Conservation (phyloP, 352 stramenopile species). For the Phytophthora pisi region DNA sequence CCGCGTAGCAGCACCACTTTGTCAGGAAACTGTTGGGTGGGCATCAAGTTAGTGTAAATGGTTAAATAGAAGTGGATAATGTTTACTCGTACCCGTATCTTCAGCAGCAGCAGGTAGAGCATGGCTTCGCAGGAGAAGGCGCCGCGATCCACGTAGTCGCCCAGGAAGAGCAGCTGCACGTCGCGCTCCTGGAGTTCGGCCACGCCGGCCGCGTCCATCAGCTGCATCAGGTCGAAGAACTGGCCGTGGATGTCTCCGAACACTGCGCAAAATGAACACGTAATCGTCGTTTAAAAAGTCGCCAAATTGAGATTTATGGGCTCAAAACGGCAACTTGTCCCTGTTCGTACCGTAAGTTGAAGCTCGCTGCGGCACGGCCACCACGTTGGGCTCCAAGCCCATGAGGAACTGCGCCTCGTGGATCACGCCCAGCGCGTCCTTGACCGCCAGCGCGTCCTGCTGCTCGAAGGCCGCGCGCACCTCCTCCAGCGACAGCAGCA, state of each 20-base stretch:
- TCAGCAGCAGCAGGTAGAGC: slow-evolving; percentile 77
- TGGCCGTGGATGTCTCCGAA: slow-evolving; percentile 86
- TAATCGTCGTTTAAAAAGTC: slow-evolving; percentile 12
- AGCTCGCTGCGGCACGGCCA: slow-evolving; percentile 39
- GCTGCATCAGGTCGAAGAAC: slow-evolving; percentile 76
- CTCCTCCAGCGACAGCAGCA: slow-evolving; percentile 44
- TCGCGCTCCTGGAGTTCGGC: slow-evolving; percentile 50
- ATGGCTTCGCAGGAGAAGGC: slow-evolving; percentile 87
- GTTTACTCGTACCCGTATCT: slow-evolving; percentile 42
- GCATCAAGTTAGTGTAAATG: background rate
- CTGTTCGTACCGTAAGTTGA: slow-evolving; percentile 36
- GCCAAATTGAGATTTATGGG: background rate
- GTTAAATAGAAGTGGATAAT: background rate
- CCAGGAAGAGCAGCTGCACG: slow-evolving; percentile 71
- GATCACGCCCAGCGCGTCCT: slow-evolving; percentile 66
- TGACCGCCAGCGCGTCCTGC: slow-evolving; percentile 58
- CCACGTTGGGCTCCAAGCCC: slow-evolving; percentile 64
- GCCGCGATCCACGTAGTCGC: slow-evolving; percentile 82
- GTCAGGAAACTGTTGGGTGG: slow-evolving; percentile 42
- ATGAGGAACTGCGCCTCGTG: slow-evolving; percentile 71
- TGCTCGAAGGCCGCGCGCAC: slow-evolving; percentile 64
- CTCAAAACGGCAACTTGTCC: slow-evolving; percentile 21
- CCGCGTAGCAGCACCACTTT: slow-evolving; percentile 76
- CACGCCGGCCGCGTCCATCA: slow-evolving; percentile 58
- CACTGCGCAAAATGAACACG: slow-evolving; percentile 44